Conservation (phyloP, 2,329 filamentous ascomycete species). For the Fusarium transvaalense region DNA sequence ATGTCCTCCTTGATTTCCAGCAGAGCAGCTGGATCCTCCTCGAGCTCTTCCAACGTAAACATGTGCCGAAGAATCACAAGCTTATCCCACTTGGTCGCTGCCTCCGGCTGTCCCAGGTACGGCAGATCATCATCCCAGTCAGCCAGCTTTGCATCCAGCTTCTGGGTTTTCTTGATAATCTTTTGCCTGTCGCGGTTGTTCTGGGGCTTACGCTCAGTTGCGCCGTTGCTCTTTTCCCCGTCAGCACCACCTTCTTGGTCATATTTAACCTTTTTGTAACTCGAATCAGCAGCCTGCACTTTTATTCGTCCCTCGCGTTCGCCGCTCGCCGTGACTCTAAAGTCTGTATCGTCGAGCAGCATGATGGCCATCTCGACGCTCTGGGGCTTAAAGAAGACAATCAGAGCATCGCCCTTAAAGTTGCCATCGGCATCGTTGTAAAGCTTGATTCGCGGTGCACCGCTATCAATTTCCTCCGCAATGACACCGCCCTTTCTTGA, state of each 20-base stretch:
- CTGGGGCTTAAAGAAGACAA: constrained; percentile 95
- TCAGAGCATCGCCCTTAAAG: constrained; percentile 93
- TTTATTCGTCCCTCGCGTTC: constrained; percentile 75
- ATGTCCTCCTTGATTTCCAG: constrained; percentile 96
- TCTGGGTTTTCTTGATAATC: constrained; percentile 91
- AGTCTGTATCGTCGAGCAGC: constrained; percentile 84
- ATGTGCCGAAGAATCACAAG: constrained; percentile 90
- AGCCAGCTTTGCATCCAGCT: constrained; percentile 88
- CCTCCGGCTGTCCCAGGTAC: constrained; percentile 59
- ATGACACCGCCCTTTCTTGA: constrained; percentile 88
- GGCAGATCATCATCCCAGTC: constrained; percentile 96
- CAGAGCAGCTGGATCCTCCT: constrained; percentile 84
- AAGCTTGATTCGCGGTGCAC: constrained; percentile 90
- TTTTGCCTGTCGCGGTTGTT: constrained; percentile 83
- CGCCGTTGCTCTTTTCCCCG: constrained; percentile 39
- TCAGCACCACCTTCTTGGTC: constrained; percentile 55
- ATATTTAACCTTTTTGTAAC: constrained; percentile 90
- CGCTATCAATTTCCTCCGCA: constrained; percentile 92
- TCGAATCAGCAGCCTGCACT: constrained; percentile 87
- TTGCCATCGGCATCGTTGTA: constrained; percentile 84
- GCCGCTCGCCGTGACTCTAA: constrained; percentile 72
- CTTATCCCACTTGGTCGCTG: constrained; percentile 74
- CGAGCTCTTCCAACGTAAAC: constrained; percentile 88
- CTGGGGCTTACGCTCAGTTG: constrained; percentile 58
- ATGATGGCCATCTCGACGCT: constrained; percentile 89